These are phyloP conservation scores for Amaranthus hypochondriacus DNA, from an alignment of 148 eudicot species.

Conservation along the genomic window DNA sequence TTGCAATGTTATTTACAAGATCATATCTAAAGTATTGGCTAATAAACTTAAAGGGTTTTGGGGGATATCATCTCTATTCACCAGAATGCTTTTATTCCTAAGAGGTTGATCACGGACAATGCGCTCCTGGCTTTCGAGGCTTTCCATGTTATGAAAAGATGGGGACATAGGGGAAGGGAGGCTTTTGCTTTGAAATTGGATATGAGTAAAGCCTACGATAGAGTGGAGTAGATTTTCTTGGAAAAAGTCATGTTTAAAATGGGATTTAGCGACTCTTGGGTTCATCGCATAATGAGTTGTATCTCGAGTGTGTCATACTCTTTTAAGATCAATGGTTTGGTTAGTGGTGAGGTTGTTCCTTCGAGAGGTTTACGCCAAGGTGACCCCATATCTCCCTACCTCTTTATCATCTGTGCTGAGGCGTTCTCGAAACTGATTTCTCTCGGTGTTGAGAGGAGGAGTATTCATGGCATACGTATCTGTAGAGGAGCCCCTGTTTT, in stretches of 20 bases:
- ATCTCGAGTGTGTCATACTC: no score
- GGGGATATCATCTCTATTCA: neutral
- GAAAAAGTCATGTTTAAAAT: neutral
- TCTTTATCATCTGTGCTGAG: no score
- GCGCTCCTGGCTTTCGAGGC: neutral
- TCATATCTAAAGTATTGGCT: neutral
- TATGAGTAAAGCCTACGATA: neutral
- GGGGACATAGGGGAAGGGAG: neutral
- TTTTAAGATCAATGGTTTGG: no score
- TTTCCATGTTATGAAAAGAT: slow-evolving; percentile 4
- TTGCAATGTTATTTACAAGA: neutral
- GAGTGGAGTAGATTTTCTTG: slow-evolving; percentile 3
- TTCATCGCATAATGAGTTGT: no score
- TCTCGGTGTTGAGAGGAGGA: no score
- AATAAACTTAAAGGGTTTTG: neutral
- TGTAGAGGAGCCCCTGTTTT: no score
- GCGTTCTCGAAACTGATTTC: no score
- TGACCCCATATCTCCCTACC: no score
- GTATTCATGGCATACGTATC: no score
- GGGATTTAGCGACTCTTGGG: neutral
- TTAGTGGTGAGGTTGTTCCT: no score
- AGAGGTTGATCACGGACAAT: neutral
- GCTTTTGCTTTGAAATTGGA: neutral
- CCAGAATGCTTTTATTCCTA: neutral
- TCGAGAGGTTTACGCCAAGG: no score